Evolutionary conservation across 257 asterid genomes (phyloP).

Genomic region (Nicotiana obtusifolia): DNA sequence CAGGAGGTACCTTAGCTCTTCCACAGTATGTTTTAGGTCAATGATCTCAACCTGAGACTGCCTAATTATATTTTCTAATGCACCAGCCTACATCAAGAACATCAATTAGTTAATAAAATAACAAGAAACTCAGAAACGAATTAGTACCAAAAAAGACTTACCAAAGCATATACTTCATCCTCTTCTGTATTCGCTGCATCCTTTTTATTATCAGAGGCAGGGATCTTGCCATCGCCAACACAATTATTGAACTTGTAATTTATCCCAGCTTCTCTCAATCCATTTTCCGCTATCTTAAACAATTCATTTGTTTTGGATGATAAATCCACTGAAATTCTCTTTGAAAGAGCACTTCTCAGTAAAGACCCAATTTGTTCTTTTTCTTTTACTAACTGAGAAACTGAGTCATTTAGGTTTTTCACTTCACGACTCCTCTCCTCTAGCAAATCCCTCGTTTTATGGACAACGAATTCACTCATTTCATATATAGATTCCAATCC

Average conservation of each 20-base stretch:
- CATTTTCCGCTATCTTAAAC: conserved; percentile 90
- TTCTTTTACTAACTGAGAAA: conserved; percentile 68
- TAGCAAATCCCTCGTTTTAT: conserved; percentile 59
- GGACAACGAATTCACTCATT: conserved; percentile 57
- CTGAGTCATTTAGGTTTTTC: conserved; percentile 55
- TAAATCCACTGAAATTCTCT: conserved; percentile 67
- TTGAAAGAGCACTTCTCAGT: conserved; percentile 75
- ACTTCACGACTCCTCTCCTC: conserved; percentile 64
- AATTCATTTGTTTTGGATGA: conserved; percentile 74
- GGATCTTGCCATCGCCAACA: conserved; percentile 25
- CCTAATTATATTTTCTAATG: conserved; percentile 83
- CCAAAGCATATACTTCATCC: conserved; percentile 90
- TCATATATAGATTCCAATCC: conserved; percentile 90
- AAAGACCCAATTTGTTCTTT: conserved; percentile 89
- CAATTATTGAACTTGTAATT: conserved; percentile 65
- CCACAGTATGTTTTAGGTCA: conserved; percentile 89
- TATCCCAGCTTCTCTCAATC: conserved; percentile 82
- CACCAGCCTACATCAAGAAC: conserved; percentile 61
- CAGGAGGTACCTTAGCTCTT: conserved; percentile 69
- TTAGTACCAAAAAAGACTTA: conserved; percentile 23
- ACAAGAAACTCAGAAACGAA: neutral
- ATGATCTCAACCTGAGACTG: conserved; percentile 96
- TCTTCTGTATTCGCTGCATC: conserved; percentile 52
- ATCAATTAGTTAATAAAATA: conserved; percentile 21
- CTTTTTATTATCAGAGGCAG: conserved; percentile 37